Percentiles rank a stretch among this genome's conserved stretches.
Conservation (phyloP, 2,329 filamentous ascomycete genomes). For the Bipolaris oryzae region DNA sequence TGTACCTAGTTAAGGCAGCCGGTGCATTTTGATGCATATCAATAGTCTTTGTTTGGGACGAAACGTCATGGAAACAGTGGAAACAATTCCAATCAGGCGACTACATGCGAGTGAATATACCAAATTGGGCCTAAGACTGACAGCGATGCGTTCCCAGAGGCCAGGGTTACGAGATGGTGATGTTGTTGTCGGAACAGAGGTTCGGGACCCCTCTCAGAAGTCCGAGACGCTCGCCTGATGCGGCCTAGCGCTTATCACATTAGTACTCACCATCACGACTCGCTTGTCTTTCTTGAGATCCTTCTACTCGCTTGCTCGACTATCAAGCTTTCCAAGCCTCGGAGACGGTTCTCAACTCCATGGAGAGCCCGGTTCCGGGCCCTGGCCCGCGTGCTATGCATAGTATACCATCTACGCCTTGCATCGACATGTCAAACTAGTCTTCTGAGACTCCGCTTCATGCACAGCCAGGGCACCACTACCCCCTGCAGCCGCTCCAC, state of each 20-base stretch:
- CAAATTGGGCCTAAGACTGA: constrained; percentile 2
- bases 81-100: not conserved
- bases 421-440: constrained; percentile 9
- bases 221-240: constrained; percentile 28
- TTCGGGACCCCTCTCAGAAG: constrained; percentile 35
- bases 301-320: not conserved
- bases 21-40: constrained; percentile 15
- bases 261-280: constrained; percentile 18
- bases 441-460: not conserved
- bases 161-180: constrained; percentile 15
- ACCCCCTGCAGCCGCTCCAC: constrained; percentile 20
- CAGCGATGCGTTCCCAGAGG: constrained; percentile 15
- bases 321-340: constrained; percentile 8
- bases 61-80: constrained; percentile 14
- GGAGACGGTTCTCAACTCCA: constrained; percentile 18
- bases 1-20: constrained; percentile 7
- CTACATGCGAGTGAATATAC: constrained; percentile 2
- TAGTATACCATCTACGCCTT: not conserved
- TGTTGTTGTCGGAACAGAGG: constrained; percentile 24
- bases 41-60: constrained; percentile 12
- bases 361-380: constrained; percentile 11
- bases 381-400: not conserved
- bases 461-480: constrained; percentile 15
- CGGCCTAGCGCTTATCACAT: constrained; percentile 20
- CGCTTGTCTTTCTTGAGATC: constrained; percentile 24